These are phyloP conservation scores for Leishmania lainsoni DNA, from an alignment of 208 protist genomes.

Conservation along the genomic window DNA sequence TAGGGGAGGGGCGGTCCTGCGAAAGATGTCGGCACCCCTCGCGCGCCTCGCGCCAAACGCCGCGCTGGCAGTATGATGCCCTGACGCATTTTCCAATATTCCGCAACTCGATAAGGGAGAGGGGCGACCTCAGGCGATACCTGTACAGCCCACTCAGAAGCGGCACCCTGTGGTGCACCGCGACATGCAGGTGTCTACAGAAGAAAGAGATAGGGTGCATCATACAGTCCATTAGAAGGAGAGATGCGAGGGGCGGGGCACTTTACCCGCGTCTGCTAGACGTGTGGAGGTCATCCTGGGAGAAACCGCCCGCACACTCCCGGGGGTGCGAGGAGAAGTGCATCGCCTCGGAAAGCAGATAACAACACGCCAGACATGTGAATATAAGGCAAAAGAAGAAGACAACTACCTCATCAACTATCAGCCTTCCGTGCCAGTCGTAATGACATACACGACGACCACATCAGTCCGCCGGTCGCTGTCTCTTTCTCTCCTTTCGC, in stretches of 20 bases:
- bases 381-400: neutral
- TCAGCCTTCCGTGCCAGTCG: neutral
- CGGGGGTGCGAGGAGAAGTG: neutral
- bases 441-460: neutral
- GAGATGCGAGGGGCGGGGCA: neutral
- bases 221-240: neutral
- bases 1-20: neutral
- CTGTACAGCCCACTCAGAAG: neutral
- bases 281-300: no score
- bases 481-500: neutral
- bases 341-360: neutral
- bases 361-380: conserved; percentile 4
- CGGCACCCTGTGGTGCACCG: neutral
- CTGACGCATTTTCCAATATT: neutral
- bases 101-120: neutral
- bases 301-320: neutral
- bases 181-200: neutral
- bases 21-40: neutral
- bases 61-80: neutral
- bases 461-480: neutral
- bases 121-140: neutral
- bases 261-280: neutral
- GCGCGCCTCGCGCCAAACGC: neutral
- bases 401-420: neutral
- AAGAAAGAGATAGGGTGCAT: neutral